phyloP scores from a whole-genome alignment of 2,329 filamentous ascomycete species.

The Monosporascus sp. region DNA sequence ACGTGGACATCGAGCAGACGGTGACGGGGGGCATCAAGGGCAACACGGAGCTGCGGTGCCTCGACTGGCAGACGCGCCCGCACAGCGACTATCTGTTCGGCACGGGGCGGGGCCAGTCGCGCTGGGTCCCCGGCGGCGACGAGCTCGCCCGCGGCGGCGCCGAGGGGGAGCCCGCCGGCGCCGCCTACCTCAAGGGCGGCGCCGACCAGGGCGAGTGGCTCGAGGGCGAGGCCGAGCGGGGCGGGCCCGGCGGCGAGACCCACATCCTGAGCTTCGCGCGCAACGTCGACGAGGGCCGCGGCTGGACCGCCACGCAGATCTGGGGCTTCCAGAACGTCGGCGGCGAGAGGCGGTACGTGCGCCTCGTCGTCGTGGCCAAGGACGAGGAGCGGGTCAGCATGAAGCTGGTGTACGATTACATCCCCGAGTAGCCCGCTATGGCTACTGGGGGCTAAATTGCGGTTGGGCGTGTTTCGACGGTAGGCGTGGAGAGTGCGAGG shows the following conservation, averaged over 20 bases:
- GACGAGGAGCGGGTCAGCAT: conserved; percentile 40
- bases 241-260: conserved; percentile 52
- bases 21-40: conserved; percentile 66
- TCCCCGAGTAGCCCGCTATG: conserved; percentile 14
- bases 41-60: conserved; percentile 51
- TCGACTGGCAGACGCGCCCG: conserved; percentile 49
- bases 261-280: conserved; percentile 61
- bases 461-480: neutral
- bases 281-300: conserved; percentile 37
- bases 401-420: conserved; percentile 53
- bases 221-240: conserved; percentile 45
- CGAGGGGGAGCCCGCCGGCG: conserved; percentile 55
- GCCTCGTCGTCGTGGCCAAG: conserved; percentile 48
- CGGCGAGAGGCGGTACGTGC: conserved; percentile 46
- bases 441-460: neutral
- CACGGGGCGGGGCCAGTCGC: conserved; percentile 54
- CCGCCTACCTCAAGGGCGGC: conserved; percentile 44
- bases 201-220: conserved; percentile 55
- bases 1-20: conserved; percentile 69
- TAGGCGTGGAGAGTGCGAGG: no score
- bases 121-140: conserved; percentile 42
- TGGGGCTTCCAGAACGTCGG: conserved; percentile 56
- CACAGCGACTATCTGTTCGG: conserved; percentile 81
- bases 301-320: conserved; percentile 52
- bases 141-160: conserved; percentile 51